Conservation (phyloP, 495 filamentous ascomycete species). For the Penicillium dipodomyicola region DNA sequence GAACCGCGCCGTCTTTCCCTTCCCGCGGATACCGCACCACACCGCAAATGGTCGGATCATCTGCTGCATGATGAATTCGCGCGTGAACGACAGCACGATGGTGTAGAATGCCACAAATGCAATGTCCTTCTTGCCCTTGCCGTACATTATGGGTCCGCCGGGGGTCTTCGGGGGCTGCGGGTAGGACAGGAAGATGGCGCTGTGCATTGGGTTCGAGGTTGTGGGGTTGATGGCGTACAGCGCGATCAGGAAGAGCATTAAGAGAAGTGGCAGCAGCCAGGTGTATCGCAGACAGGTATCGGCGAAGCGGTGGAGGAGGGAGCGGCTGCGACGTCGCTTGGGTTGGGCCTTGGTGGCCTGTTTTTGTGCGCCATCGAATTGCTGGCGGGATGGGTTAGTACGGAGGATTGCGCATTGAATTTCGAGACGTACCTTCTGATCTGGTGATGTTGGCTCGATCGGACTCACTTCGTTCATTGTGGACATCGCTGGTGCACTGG, state of each 20-base stretch:
- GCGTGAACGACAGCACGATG: constrained; percentile 84
- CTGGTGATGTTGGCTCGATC: constrained; percentile 40
- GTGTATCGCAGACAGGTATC: constrained; percentile 68
- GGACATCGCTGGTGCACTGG: constrained; percentile 51
- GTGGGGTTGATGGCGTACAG: constrained; percentile 78
- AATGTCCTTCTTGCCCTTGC: constrained; percentile 82
- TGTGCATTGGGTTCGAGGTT: constrained; percentile 76
- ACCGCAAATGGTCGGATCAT: constrained; percentile 76
- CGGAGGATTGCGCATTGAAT: constrained; percentile 6
- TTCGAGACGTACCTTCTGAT: constrained; percentile 37
- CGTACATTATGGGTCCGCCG: constrained; percentile 68
- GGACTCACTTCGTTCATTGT: constrained; percentile 51
- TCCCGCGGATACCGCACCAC: constrained; percentile 64
- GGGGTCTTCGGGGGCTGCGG: constrained; percentile 57
- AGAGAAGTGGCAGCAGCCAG: constrained; percentile 74
- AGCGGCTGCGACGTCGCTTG: constrained; percentile 55
- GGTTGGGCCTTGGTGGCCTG: constrained; percentile 35
- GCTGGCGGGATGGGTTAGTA: constrained; percentile 20
- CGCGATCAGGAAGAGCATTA: constrained; percentile 60
- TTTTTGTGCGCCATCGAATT: constrained; percentile 32
- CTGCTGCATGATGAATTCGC: constrained; percentile 96
- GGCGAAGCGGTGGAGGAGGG: constrained; percentile 63
- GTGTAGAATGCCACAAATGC: constrained; percentile 89
- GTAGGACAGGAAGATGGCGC: constrained; percentile 93
- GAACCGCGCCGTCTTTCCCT: constrained; percentile 83